Evolutionary conservation across 306 rosid genomes (phyloP).

Genomic region (Casuarina equisetifolia): DNA sequence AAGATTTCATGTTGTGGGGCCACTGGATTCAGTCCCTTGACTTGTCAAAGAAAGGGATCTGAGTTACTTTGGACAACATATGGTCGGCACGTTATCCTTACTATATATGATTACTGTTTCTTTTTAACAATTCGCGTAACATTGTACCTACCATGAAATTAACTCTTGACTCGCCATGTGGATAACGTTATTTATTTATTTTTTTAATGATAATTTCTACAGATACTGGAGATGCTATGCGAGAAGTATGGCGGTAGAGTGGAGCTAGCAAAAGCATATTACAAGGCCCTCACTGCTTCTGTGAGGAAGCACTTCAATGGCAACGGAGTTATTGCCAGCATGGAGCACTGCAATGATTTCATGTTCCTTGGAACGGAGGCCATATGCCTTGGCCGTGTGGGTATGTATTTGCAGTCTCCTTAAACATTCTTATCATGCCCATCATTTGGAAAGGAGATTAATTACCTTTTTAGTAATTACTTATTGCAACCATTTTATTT

Average conservation of each 20-base stretch:
- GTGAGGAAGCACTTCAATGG: constrained; percentile 85
- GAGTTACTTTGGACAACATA: constrained; percentile 18
- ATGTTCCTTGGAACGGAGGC: constrained; percentile 96
- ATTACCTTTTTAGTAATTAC: too few species aligned
- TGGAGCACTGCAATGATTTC: constrained; percentile 98
- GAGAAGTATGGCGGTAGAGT: constrained; percentile 92
- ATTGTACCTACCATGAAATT: too few species aligned
- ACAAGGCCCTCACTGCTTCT: constrained; percentile 75
- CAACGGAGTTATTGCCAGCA: constrained; percentile 93
- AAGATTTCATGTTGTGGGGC: neutral
- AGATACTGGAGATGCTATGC: constrained; percentile 84
- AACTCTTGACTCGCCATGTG: neutral
- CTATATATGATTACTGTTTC: neutral
- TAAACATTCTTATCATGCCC: too few species aligned
- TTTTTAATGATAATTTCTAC: neutral
- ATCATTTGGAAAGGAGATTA: neutral
- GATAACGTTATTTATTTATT: neutral
- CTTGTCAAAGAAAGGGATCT: neutral
- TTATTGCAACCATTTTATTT: too few species aligned
- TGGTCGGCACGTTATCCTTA: constrained; percentile 45
- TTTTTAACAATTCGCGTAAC: neutral
- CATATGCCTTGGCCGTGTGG: constrained; percentile 91
- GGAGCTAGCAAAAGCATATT: constrained; percentile 84
- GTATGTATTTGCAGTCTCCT: constrained; percentile 34
- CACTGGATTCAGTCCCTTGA: neutral